Percentiles rank a stretch among this genome's conserved stretches.
Evolutionary conservation across 257 asterid genomes (phyloP).

Genomic region (Paraleonurus japonicus): DNA sequence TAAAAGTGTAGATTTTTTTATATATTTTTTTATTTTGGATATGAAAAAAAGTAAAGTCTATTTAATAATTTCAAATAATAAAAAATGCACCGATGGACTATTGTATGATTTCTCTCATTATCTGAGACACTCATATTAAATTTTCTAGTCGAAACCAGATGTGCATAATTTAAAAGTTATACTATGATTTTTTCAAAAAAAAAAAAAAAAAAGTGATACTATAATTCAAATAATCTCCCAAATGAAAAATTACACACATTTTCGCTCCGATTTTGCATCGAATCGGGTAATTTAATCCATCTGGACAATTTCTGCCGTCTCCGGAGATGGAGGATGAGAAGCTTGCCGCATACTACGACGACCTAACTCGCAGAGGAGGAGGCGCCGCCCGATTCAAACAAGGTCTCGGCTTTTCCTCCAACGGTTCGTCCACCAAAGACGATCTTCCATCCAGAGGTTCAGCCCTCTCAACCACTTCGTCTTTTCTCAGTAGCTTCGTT

Average conservation of each 20-base stretch:
- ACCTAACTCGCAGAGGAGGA: conserved; percentile 78
- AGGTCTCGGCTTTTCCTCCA: conserved; percentile 80
- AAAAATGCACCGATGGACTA: no score
- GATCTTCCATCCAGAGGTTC: conserved; percentile 61
- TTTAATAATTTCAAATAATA: no score
- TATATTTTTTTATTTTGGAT: no score
- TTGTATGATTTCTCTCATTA: no score
- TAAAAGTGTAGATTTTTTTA: no score
- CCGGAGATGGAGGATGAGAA: conserved; percentile 83
- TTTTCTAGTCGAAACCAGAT: no score
- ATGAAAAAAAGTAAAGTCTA: no score
- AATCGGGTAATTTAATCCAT: not conserved
- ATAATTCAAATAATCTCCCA: no score
- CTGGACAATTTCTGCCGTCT: conserved; percentile 4
- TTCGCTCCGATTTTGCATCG: not conserved
- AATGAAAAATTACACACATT: not conserved
- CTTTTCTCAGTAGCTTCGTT: conserved; percentile 70
- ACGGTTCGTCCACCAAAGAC: conserved; percentile 31
- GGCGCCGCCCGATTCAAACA: conserved; percentile 93
- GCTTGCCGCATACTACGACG: conserved; percentile 91
- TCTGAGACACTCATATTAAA: no score
- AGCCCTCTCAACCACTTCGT: conserved; percentile 56
- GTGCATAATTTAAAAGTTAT: no score
- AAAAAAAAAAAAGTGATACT: no score
- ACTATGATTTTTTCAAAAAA: no score